These are phyloP conservation scores for Thymus quinquecostatus DNA, from an alignment of 257 asterid species.

Conservation along the genomic window DNA sequence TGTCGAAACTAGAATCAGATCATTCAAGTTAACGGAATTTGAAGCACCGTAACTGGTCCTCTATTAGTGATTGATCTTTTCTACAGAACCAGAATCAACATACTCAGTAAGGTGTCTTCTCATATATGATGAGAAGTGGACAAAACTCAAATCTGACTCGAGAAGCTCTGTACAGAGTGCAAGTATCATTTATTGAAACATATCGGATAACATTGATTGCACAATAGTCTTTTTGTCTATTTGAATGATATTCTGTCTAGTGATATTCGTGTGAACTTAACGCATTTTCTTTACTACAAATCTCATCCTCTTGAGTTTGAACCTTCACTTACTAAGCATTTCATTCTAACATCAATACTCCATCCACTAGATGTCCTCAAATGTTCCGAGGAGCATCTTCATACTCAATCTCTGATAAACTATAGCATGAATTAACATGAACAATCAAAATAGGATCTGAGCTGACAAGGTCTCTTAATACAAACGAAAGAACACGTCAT, in stretches of 20 bases:
- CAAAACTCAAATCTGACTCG: not conserved
- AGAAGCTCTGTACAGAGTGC: not conserved
- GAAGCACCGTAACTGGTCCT: not conserved
- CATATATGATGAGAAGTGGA: not conserved
- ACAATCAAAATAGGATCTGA: not conserved
- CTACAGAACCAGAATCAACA: not conserved
- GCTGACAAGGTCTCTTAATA: not conserved
- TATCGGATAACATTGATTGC: not conserved
- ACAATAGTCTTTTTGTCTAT: not conserved
- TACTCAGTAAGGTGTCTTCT: not conserved
- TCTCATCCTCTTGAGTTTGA: not conserved
- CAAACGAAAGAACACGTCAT: not conserved
- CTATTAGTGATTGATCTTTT: not conserved
- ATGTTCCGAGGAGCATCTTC: not conserved
- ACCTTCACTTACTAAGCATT: conserved; percentile 3
- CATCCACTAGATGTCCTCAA: not conserved
- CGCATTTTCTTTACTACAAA: not conserved
- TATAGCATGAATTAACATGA: not conserved
- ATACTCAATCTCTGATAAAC: not conserved
- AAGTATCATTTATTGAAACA: not conserved
- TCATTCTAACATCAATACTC: not conserved
- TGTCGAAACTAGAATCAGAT: not conserved
- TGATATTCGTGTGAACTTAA: not conserved
- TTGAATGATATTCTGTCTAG: not conserved
- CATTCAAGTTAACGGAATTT: not conserved